phyloP scores from a whole-genome alignment of 2,329 filamentous ascomycete species.

The Fusarium torreyae region DNA sequence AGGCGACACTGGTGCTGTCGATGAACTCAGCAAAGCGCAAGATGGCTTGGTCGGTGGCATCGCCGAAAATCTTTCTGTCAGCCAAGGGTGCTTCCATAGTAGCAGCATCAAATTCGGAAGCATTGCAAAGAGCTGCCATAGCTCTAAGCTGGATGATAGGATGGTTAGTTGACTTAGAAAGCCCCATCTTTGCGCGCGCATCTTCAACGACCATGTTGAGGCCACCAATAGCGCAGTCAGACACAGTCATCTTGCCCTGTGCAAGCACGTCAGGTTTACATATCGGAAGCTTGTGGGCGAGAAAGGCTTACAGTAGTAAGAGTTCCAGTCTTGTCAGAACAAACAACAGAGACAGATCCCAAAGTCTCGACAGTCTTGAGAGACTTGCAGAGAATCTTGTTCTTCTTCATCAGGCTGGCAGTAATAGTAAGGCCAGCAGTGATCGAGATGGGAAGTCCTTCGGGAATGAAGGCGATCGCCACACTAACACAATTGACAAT shows the following conservation, averaged over 20 bases:
- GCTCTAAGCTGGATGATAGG: constrained; percentile 72
- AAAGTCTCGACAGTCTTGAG: constrained; percentile 84
- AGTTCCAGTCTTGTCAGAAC: constrained; percentile 84
- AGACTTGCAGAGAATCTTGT: constrained; percentile 85
- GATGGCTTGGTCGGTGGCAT: constrained; percentile 83
- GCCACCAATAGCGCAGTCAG: constrained; percentile 74
- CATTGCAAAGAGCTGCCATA: constrained; percentile 79
- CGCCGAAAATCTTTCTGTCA: constrained; percentile 77
- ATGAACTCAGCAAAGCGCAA: constrained; percentile 76
- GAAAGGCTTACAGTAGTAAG: constrained; percentile 61
- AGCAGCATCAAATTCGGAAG: constrained; percentile 79
- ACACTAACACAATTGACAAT: constrained; percentile 82
- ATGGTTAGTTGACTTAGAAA: constrained; percentile 45
- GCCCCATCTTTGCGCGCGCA: constrained; percentile 60
- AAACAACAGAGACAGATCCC: constrained; percentile 80
- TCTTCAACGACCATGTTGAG: constrained; percentile 65
- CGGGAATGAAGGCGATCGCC: constrained; percentile 82
- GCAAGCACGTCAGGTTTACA: background rate
- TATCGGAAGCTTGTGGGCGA: background rate
- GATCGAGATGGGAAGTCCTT: constrained; percentile 79
- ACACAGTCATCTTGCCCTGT: constrained; percentile 82
- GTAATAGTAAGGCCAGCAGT: constrained; percentile 81
- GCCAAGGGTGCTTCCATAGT: constrained; percentile 71
- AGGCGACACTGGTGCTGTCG: constrained; percentile 66
- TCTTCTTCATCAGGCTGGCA: constrained; percentile 82